These are phyloP conservation scores for Diplocarpon rosae DNA, from an alignment of 2,329 filamentous ascomycete genomes.

Conservation along the genomic window DNA sequence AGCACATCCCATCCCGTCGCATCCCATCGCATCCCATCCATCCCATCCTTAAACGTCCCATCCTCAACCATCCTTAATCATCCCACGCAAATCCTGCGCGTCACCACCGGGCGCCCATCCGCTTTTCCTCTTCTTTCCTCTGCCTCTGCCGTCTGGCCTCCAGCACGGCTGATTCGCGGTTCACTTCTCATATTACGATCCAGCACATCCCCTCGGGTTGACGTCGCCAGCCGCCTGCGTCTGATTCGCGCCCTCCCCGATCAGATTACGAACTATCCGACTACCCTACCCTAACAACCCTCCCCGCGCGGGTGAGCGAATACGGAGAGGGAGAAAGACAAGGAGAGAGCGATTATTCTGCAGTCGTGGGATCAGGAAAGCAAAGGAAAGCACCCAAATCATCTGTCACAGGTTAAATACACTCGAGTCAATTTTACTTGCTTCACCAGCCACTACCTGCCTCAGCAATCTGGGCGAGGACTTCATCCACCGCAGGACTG, in stretches of 20 bases:
- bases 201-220: slow-evolving; percentile 1
- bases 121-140: neutral
- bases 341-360: neutral
- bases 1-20: neutral
- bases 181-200: neutral
- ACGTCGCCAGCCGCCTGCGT: neutral
- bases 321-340: neutral
- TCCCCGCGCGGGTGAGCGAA: neutral
- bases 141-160: too few species aligned
- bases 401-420: too few species aligned
- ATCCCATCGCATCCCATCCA: slow-evolving; percentile 1
- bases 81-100: slow-evolving; percentile 2
- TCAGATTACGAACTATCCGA: slow-evolving; percentile 1
- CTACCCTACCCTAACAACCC: neutral
- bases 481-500: too few species aligned
- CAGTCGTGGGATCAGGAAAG: neutral
- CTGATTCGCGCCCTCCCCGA: neutral
- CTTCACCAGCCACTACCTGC: neutral
- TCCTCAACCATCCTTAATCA: neutral
- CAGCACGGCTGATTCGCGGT: too few species aligned
- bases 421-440: too few species aligned
- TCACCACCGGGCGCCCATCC: slow-evolving; percentile 1
- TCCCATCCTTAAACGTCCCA: neutral
- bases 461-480: too few species aligned
- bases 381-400: neutral